phyloP scores from a whole-genome alignment of 164 flowering plant genomes.

The Magnolia officinalis region DNA sequence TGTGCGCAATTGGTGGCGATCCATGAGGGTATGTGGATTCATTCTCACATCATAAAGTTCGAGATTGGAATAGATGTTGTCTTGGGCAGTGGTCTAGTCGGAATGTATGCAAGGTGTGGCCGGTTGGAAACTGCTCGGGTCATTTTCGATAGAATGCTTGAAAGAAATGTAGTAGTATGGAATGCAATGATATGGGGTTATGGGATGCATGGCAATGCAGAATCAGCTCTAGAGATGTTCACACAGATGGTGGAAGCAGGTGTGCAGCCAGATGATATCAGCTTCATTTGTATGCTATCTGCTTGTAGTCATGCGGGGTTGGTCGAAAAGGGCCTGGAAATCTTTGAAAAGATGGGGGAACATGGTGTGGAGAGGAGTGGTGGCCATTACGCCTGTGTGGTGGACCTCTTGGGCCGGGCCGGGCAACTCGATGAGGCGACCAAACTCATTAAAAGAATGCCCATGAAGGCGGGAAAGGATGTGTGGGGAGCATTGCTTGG shows the following conservation, averaged over 20 bases:
- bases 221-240: constrained; percentile 29
- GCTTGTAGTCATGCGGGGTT: constrained; percentile 47
- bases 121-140: constrained; percentile 20
- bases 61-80: constrained; percentile 30
- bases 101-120: constrained; percentile 41
- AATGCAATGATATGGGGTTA: constrained; percentile 38
- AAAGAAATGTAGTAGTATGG: constrained; percentile 36
- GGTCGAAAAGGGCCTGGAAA: constrained; percentile 27
- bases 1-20: constrained; percentile 32
- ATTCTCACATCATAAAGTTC: constrained; percentile 31
- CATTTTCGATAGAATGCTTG: constrained; percentile 23
- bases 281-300: constrained; percentile 31
- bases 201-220: constrained; percentile 35
- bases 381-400: constrained; percentile 41
- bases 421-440: constrained; percentile 31
- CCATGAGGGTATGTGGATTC: constrained; percentile 41
- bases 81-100: constrained; percentile 38
- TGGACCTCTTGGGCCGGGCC: constrained; percentile 39
- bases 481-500: constrained; percentile 46
- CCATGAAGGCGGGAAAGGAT: constrained; percentile 31
- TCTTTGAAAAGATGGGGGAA: constrained; percentile 30
- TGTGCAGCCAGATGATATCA: constrained; percentile 27
- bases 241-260: constrained; percentile 28
- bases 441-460: constrained; percentile 31
- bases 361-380: constrained; percentile 24